These are phyloP conservation scores for Hirschioporus abietinus DNA, from an alignment of 768 basidiomycete genomes.

Conservation along the genomic window DNA sequence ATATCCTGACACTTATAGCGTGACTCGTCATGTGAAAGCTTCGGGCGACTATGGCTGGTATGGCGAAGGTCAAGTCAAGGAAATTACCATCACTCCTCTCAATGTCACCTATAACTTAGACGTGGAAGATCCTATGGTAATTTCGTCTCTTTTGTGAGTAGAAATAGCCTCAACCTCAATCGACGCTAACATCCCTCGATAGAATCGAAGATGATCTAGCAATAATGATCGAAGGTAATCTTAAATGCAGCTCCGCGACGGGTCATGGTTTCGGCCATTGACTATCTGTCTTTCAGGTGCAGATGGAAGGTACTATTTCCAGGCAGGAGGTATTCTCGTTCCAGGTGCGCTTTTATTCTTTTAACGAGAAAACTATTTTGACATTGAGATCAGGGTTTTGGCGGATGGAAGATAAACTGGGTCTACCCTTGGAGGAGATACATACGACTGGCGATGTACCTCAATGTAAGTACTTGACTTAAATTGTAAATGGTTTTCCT, in stretches of 20 bases:
- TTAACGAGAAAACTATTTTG: background rate
- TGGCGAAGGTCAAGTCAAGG: slow-evolving; percentile 44
- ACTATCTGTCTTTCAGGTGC: slow-evolving; percentile 32
- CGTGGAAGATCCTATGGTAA: slow-evolving; percentile 50
- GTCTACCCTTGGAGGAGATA: slow-evolving; percentile 65
- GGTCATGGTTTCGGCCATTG: background rate
- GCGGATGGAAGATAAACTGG: slow-evolving; percentile 74
- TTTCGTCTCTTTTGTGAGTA: slow-evolving; percentile 58
- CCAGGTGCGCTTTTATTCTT: slow-evolving; percentile 38
- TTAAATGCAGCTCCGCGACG: background rate
- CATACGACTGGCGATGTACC: slow-evolving; percentile 68
- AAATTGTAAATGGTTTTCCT: background rate
- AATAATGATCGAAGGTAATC: slow-evolving; percentile 22
- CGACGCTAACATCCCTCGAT: background rate
- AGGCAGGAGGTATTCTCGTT: slow-evolving; percentile 64
- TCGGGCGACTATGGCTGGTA: slow-evolving; percentile 29
- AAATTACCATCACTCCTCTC: slow-evolving; percentile 46
- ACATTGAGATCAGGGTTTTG: slow-evolving; percentile 49
- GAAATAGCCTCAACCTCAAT: background rate
- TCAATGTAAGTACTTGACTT: slow-evolving; percentile 43
- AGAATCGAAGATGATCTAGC: slow-evolving; percentile 25
- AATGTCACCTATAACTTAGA: slow-evolving; percentile 47
- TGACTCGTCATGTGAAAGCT: slow-evolving; percentile 30
- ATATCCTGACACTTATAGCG: slow-evolving; percentile 52
- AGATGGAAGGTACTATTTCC: slow-evolving; percentile 70